Percentiles rank a stretch among this genome's conserved stretches.
phyloP scores from a whole-genome alignment of 208 protist species.

The Wallacemonas sp. region DNA sequence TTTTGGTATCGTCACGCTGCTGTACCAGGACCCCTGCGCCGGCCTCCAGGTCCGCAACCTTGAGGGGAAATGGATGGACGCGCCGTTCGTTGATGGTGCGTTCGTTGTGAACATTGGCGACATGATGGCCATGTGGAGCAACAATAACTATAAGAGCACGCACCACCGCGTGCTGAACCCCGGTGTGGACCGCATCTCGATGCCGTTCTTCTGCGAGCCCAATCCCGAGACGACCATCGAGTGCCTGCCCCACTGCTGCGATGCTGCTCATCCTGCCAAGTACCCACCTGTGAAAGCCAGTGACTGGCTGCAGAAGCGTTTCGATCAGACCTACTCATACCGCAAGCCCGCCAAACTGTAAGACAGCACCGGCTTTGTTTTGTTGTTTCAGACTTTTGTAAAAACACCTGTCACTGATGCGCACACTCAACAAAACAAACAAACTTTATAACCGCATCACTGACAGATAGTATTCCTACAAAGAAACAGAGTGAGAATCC shows the following conservation, averaged over 20 bases:
- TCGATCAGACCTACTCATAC: slow-evolving; percentile 34
- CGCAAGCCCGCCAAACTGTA: slow-evolving; percentile 13
- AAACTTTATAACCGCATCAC: no score
- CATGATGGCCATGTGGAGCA: slow-evolving; percentile 60
- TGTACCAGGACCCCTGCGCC: slow-evolving; percentile 36
- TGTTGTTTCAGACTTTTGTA: no score
- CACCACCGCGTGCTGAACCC: slow-evolving; percentile 43
- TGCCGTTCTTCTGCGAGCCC: slow-evolving; percentile 60
- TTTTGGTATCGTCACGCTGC: slow-evolving; percentile 46
- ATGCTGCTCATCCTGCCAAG: slow-evolving; percentile 24
- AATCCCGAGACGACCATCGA: slow-evolving; percentile 30
- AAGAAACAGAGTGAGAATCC: no score
- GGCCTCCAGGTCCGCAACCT: slow-evolving; percentile 34
- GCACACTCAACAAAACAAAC: no score
- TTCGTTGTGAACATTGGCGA: slow-evolving; percentile 65
- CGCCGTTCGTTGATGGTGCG: slow-evolving; percentile 23
- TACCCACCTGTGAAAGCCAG: slow-evolving; percentile 24
- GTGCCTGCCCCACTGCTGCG: slow-evolving; percentile 34
- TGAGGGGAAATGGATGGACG: slow-evolving; percentile 37
- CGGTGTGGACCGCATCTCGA: slow-evolving; percentile 34
- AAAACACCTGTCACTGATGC: no score
- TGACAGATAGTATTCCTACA: no score
- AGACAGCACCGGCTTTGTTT: no score
- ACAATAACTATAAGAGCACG: slow-evolving; percentile 34
- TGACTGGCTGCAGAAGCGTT: slow-evolving; percentile 33